These are phyloP conservation scores for Paramecium sonneborni DNA, from an alignment of 73 alveolate genomes.

Conservation along the genomic window DNA sequence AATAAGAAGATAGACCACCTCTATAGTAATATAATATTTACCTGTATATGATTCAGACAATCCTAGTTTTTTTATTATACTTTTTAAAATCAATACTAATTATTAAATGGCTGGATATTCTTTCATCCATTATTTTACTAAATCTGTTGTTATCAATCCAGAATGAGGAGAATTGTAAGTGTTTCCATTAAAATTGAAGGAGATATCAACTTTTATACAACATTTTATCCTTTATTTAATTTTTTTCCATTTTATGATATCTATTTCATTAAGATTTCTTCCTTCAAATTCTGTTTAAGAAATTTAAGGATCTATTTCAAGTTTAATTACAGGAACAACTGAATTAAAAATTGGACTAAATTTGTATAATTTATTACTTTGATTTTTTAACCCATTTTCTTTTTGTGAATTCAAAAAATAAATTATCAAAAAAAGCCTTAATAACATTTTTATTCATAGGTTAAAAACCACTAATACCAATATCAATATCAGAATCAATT, in stretches of 20 bases:
- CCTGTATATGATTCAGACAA: constrained; percentile 47
- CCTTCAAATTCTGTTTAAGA: neutral
- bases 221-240: neutral
- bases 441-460: neutral
- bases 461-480: constrained; percentile 61
- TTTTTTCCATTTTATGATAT: neutral
- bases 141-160: neutral
- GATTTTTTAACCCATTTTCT: constrained; percentile 27
- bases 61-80: neutral
- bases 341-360: neutral
- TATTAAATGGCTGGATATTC: neutral
- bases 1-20: constrained; percentile 35
- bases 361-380: neutral
- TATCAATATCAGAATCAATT: constrained; percentile 59
- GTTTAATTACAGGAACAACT: constrained; percentile 8
- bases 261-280: neutral
- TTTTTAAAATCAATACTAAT: constrained; percentile 21
- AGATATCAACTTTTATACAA: constrained; percentile 7
- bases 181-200: constrained; percentile 2
- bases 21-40: neutral
- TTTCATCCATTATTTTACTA: constrained; percentile 34
- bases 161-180: neutral
- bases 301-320: constrained; percentile 41
- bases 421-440: neutral
- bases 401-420: neutral